phyloP scores from a whole-genome alignment of 306 rosid species.

The Fragaria vesca region DNA sequence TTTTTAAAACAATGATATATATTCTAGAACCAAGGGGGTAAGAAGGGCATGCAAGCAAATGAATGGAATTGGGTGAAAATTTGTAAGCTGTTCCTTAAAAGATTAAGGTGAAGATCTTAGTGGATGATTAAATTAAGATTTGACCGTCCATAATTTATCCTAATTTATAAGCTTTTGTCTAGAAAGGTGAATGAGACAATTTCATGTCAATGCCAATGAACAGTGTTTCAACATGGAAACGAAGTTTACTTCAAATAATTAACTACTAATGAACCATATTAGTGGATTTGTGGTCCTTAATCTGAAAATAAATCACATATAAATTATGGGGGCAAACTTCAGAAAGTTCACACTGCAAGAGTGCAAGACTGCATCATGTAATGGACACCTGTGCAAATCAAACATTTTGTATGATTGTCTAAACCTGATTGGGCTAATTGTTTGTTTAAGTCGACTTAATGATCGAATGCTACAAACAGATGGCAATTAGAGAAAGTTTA shows the following conservation, averaged over 20 bases:
- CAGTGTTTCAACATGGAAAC: constrained; percentile 13
- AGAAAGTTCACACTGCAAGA: background rate
- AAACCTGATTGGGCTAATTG: background rate
- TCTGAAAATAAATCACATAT: background rate
- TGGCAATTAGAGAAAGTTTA: constrained; percentile 27
- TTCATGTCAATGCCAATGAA: background rate
- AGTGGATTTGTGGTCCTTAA: background rate
- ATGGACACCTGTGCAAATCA: constrained; percentile 5
- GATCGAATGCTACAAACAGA: background rate
- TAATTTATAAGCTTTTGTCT: background rate
- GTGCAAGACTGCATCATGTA: background rate
- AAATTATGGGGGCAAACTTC: constrained; percentile 4
- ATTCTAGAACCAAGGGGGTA: background rate
- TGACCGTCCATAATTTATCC: constrained; percentile 33
- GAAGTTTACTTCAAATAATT: background rate
- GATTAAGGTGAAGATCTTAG: constrained; percentile 31
- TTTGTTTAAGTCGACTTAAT: constrained; percentile 2
- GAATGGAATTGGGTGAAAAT: constrained; percentile 20
- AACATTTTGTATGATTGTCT: background rate
- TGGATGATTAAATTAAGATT: constrained; percentile 39
- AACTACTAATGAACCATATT: background rate
- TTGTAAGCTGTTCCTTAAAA: background rate
- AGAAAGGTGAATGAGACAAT: constrained; percentile 32
- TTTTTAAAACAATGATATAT: background rate
- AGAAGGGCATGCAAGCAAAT: constrained; percentile 21